Evolutionary conservation across 352 stramenopile species (phyloP).

Genomic region (Pythium phragmiticola): DNA sequence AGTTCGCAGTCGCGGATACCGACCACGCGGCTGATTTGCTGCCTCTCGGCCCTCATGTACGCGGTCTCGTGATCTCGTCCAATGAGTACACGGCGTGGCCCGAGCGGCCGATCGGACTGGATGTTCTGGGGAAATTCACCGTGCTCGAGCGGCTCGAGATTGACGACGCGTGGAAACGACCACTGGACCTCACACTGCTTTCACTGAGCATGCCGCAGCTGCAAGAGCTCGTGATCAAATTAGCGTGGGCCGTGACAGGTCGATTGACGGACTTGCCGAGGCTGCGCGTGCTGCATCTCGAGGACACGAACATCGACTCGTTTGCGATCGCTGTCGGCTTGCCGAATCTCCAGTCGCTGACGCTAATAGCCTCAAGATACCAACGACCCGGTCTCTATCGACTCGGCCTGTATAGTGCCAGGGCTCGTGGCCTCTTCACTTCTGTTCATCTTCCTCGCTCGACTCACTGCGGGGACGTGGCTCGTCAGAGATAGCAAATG

Average conservation of each 20-base stretch:
- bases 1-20: not conserved
- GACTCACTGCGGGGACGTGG: too few relatives aligned
- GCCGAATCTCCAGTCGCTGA: conserved; percentile 2
- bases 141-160: not conserved
- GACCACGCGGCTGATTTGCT: not conserved
- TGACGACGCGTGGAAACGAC: not conserved
- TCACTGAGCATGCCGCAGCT: not conserved
- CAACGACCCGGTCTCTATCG: too few relatives aligned
- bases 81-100: not conserved
- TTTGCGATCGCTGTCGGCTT: conserved; percentile 5
- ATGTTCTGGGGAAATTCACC: not conserved
- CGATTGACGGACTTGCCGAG: not conserved
- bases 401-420: too few relatives aligned
- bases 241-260: not conserved
- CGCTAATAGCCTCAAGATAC: not conserved
- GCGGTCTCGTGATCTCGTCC: not conserved
- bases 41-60: not conserved
- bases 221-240: not conserved
- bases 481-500: too few relatives aligned
- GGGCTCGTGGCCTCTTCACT: too few relatives aligned
- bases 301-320: not conserved
- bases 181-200: not conserved
- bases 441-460: too few relatives aligned
- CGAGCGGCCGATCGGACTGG: not conserved
- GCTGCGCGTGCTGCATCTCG: conserved; percentile 1